Conservation (phyloP, 805 yeast genomes). For the Barnettozyma siamensis region DNA sequence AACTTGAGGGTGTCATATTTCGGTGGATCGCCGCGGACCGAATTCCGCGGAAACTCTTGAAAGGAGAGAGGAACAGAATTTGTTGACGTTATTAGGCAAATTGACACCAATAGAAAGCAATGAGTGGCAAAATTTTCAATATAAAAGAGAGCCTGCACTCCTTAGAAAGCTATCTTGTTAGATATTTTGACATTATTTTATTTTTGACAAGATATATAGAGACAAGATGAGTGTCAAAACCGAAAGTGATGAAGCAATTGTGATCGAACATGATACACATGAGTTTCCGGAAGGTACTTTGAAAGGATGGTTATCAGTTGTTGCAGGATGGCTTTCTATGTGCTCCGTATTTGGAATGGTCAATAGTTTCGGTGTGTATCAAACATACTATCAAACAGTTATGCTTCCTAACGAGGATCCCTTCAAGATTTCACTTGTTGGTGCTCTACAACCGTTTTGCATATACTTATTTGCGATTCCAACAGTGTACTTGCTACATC, state of each 20-base stretch:
- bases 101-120: no score
- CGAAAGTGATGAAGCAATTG: not conserved
- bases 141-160: no score
- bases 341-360: conserved; percentile 54
- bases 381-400: conserved; percentile 39
- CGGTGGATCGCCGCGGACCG: not conserved
- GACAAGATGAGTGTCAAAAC: not conserved
- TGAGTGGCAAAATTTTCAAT: no score
- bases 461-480: conserved; percentile 47
- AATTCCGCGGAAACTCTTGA: not conserved
- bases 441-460: conserved; percentile 2
- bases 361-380: conserved; percentile 53
- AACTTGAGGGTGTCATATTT: no score
- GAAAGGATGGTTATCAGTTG: conserved; percentile 44
- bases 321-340: conserved; percentile 41
- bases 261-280: not conserved
- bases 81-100: no score
- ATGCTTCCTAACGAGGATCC: conserved; percentile 38
- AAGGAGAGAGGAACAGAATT: no score
- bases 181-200: no score
- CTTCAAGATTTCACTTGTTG: conserved; percentile 27
- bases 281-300: conserved; percentile 46
- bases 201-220: no score
- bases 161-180: no score
- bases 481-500: conserved; percentile 34